Conservation (phyloP, 2,329 filamentous ascomycete genomes). For the Colletotrichum aenigma region DNA sequence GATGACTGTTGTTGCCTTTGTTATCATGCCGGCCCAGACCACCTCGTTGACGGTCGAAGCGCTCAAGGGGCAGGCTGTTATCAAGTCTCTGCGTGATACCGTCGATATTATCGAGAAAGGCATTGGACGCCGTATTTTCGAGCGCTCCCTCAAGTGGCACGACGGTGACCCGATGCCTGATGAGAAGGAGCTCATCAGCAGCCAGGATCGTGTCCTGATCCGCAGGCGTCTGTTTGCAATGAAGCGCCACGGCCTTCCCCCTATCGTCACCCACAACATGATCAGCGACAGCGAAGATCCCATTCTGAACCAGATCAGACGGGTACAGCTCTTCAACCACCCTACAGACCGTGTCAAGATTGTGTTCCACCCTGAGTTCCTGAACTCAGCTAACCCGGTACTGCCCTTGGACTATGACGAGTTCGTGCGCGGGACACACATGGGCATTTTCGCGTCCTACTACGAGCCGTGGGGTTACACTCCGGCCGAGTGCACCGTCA, state of each 20-base stretch:
- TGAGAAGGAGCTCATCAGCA: slow-evolving; percentile 93
- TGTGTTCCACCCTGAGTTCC: slow-evolving; percentile 96
- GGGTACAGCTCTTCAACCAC: slow-evolving; percentile 97
- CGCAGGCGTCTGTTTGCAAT: slow-evolving; percentile 93
- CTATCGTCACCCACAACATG: slow-evolving; percentile 99
- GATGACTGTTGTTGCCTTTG: slow-evolving; percentile 93
- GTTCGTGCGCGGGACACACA: slow-evolving; percentile 94
- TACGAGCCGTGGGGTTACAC: slow-evolving; percentile 99
- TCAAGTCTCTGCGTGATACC: slow-evolving; percentile 94
- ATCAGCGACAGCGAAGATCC: slow-evolving; percentile 91
- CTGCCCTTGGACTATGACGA: slow-evolving; percentile 97
- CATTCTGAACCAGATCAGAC: slow-evolving; percentile 92
- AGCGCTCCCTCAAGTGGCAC: slow-evolving; percentile 93
- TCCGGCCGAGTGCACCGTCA: slow-evolving; percentile 96
- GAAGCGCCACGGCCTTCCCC: slow-evolving; percentile 89
- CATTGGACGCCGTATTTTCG: slow-evolving; percentile 92
- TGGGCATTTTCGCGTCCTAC: slow-evolving; percentile 96
- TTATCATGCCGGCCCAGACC: slow-evolving; percentile 98
- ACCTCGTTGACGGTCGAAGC: slow-evolving; percentile 94
- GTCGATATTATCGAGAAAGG: slow-evolving; percentile 91
- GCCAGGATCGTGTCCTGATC: slow-evolving; percentile 89
- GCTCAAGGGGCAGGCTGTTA: slow-evolving; percentile 93
- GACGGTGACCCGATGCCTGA: slow-evolving; percentile 93
- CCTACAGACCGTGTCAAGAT: slow-evolving; percentile 95
- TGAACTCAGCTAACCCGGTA: slow-evolving; percentile 94